Evolutionary conservation across 2,329 filamentous ascomycete species (phyloP).

Genomic region (Chaetomiaceae sp.): DNA sequence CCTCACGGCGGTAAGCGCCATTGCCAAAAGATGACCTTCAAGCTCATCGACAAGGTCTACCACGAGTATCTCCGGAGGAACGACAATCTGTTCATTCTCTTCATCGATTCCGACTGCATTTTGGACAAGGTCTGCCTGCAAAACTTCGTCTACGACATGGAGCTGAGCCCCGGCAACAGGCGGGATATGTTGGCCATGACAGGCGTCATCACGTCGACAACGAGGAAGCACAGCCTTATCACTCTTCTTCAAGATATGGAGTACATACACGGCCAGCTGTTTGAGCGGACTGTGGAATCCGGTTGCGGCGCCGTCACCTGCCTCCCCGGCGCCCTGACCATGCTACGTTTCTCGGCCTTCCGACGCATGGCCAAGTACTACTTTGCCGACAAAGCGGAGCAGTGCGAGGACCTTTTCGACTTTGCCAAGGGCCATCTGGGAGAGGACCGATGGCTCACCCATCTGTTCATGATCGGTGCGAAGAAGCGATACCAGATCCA

Average conservation of each 20-base stretch:
- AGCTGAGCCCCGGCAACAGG: constrained; percentile 86
- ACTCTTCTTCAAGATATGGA: constrained; percentile 97
- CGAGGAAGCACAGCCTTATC: constrained; percentile 78
- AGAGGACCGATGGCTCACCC: constrained; percentile 93
- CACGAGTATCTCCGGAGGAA: constrained; percentile 77
- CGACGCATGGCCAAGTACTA: constrained; percentile 97
- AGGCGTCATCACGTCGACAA: constrained; percentile 92
- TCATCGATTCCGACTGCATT: constrained; percentile 97
- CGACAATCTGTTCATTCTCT: constrained; percentile 90
- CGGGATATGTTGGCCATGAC: constrained; percentile 97
- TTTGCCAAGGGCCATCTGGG: constrained; percentile 93
- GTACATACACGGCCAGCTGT: constrained; percentile 93
- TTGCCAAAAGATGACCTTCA: constrained; percentile 90
- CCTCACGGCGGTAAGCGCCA: constrained; percentile 89
- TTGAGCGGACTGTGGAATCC: constrained; percentile 92
- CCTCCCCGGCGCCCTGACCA: constrained; percentile 88
- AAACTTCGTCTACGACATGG: constrained; percentile 99
- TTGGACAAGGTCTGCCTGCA: constrained; percentile 86
- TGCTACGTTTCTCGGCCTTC: constrained; percentile 93
- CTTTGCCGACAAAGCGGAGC: constrained; percentile 93
- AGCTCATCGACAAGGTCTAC: constrained; percentile 89
- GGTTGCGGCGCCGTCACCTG: constrained; percentile 92
- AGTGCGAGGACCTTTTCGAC: constrained; percentile 93
- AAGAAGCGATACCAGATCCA: constrained; percentile 92
- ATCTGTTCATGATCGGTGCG: constrained; percentile 97